Percentiles rank a stretch among this genome's conserved stretches.
Evolutionary conservation across 257 asterid genomes (phyloP).

Genomic region (Solanum verrucosum): DNA sequence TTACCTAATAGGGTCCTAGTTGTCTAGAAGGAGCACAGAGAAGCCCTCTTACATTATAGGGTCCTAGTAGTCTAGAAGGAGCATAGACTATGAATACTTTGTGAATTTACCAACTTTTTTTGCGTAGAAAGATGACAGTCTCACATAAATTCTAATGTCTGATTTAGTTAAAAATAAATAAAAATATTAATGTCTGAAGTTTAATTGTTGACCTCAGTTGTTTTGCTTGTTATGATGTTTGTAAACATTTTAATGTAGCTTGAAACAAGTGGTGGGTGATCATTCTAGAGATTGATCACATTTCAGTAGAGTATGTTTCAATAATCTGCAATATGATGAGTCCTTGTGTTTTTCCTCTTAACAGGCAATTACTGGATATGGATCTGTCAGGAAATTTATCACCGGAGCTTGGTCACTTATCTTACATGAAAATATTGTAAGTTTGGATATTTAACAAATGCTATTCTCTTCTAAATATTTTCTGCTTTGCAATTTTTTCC

Average conservation of each 20-base stretch:
- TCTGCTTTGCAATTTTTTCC: not conserved
- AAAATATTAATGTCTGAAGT: not conserved
- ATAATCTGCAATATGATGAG: not conserved
- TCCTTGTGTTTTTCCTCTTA: not conserved
- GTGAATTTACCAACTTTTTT: not conserved
- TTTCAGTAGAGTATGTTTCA: not conserved
- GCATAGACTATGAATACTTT: not conserved
- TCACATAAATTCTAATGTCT: not conserved
- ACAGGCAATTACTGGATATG: conserved; percentile 49
- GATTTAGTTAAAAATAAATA: not conserved
- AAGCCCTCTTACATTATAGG: not conserved
- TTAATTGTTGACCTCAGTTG: not conserved
- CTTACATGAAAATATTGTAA: conserved; percentile 69
- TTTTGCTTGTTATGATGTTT: not conserved
- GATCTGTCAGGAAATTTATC: conserved; percentile 74
- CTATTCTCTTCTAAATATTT: not conserved
- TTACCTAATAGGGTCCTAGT: not conserved
- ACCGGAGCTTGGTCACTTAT: conserved; percentile 71
- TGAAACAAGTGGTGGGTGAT: not conserved
- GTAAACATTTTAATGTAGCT: not conserved
- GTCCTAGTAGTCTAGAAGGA: not conserved
- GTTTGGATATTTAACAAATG: conserved; percentile 14
- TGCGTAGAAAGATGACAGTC: not conserved
- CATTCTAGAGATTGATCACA: not conserved
- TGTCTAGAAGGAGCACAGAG: not conserved